phyloP scores from a whole-genome alignment of 257 asterid genomes.

The Solanum piurae region DNA sequence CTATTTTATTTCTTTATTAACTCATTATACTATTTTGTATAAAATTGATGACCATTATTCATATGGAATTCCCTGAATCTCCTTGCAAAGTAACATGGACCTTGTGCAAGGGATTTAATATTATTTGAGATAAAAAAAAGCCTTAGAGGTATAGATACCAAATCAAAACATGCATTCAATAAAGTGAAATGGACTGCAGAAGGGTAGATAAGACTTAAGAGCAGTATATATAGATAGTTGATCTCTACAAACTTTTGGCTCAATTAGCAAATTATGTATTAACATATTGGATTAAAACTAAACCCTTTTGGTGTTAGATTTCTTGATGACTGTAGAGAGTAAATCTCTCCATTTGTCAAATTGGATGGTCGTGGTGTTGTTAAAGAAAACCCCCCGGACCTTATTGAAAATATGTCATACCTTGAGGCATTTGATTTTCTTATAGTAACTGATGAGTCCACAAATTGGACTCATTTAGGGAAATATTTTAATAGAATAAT shows the following conservation, averaged over 20 bases:
- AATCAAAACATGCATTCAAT: too few relatives aligned
- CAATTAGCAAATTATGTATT: neutral
- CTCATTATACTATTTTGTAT: too few relatives aligned
- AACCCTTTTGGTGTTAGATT: too few relatives aligned
- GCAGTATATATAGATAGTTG: neutral
- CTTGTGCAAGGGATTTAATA: too few relatives aligned
- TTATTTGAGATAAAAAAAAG: too few relatives aligned
- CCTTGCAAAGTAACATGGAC: too few relatives aligned
- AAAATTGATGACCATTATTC: too few relatives aligned
- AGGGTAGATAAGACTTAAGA: neutral
- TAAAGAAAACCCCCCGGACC: conserved; percentile 45
- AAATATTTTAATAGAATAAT: too few relatives aligned
- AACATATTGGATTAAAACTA: neutral
- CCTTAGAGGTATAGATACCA: too few relatives aligned
- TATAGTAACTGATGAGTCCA: conserved; percentile 29
- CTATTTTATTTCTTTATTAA: too few relatives aligned
- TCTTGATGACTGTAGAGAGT: conserved; percentile 61
- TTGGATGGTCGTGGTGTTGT: conserved; percentile 77
- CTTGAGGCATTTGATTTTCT: conserved; percentile 70
- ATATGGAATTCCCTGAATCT: too few relatives aligned
- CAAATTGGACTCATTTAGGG: too few relatives aligned
- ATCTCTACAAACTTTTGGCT: neutral
- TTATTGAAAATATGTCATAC: conserved; percentile 58
- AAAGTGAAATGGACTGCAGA: neutral
- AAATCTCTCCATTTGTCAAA: conserved; percentile 74